Evolutionary conservation across 331 rosid species (phyloP), one percentile per base, ranked within the genome.

Genomic region (Rosa hybrid): DNA sequence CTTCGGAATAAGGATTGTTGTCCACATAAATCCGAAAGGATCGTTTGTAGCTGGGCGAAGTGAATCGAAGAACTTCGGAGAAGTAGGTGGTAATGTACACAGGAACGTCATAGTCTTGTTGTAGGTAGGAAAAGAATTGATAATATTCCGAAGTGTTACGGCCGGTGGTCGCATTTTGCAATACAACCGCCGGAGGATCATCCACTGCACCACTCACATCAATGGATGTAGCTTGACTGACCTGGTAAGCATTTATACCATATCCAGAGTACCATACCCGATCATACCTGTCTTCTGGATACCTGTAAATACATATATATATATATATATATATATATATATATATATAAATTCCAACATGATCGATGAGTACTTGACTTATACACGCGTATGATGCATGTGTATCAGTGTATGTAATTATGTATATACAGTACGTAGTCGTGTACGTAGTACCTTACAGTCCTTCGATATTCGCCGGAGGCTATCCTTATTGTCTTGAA

Each of bases 11-110:
- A 17, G 88, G 83, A 53, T 46, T 49, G 45, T 70, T 27, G 59
- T 86, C 90, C 20, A 82, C 77, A 69, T 49, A 82, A 65, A 88
- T 56, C 20, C 80, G 86, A 2, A 89, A 71, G 65, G 85, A 84
- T 57, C 92, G 74, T 57, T 64, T 72, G 18, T 57, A 20, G 0
- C 85, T 77, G 12, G 74, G 20, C 13, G 82, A 69, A 57, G 71
- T 53, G 45, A 56, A 38, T 8, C 0, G 42, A 18, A 8, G 51
- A 12, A 86, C 62, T 80, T 88, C 90, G 6, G 90, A 86, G 76
- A 89, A 89, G 75, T 84, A 89, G 12, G 83, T 34, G 39, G 50
- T 79, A 56, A 89, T 69, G 67, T 84, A 82, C 20, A 89, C 9
- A 0, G 67, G 77, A 34, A 68, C 78, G 68, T 73, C 50, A 70